A percentile compares a stretch with the other conserved stretches of the same genome.
Evolutionary conservation across 129 eudicot genomes (phyloP).

Genomic region (Helichrysum umbraculigerum): DNA sequence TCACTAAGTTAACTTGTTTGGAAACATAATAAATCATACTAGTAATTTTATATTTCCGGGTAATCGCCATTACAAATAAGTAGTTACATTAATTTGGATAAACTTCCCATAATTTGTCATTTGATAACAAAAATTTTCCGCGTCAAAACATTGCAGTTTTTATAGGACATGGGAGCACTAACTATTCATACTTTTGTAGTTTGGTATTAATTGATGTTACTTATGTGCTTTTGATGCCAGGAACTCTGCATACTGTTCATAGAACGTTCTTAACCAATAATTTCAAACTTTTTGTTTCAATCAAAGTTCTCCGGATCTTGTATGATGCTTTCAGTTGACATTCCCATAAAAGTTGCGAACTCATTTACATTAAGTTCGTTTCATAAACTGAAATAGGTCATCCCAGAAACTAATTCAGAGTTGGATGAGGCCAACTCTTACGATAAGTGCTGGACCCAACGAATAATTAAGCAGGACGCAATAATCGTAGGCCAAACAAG

Average conservation of each 20-base stretch:
- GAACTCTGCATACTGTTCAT: slow-evolving; percentile 1
- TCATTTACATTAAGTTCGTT: neutral
- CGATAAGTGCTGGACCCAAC: slow-evolving; percentile 1
- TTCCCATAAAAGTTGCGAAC: neutral
- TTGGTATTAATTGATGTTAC: neutral
- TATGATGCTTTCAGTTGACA: slow-evolving; percentile 11
- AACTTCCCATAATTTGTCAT: neutral
- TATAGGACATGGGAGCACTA: neutral
- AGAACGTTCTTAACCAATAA: neutral
- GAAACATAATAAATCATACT: neutral
- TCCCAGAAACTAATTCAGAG: neutral
- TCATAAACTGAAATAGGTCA: neutral
- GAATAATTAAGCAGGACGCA: neutral
- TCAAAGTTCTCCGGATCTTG: neutral
- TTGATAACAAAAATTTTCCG: neutral
- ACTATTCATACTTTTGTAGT: neutral
- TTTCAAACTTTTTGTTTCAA: neutral
- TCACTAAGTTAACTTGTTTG: slow-evolving; percentile 1
- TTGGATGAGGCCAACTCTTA: neutral
- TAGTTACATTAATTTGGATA: neutral
- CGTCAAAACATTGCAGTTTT: neutral
- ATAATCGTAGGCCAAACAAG: neutral
- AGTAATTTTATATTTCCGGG: neutral
- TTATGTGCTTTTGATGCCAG: neutral
- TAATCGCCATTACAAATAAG: neutral